Base-by-base conservation (phyloP, 768 basidiomycete genomes). In the Pleurotus eryngii region DNA sequence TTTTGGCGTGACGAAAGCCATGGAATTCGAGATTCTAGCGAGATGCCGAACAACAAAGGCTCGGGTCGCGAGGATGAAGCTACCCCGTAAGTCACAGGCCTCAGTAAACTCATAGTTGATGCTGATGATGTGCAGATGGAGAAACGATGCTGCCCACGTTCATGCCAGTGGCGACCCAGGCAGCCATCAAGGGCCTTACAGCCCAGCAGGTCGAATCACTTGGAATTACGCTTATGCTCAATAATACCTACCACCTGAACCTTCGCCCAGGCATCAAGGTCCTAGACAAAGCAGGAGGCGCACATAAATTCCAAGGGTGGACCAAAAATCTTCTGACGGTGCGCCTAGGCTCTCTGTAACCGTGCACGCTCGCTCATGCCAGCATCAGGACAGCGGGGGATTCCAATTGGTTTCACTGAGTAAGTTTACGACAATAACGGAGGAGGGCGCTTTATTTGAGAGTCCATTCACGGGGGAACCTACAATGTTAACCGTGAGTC, bases 81-180 rank as follows among this genome's bases (percentile, higher is more conserved):
- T 95, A 46, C 77, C 88, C 55, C 92, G 92, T 89, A 67, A 67
- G 87, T 76, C 45, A 14, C 39, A 60, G 15, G 11, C 56, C 30
- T 59, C 57, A 55, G 49, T 55, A 45, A 51, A 42, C 46, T 49
- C 2, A 17, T 57, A 5, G 42, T 42, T 35, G 8, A 38, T 20
- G 17, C 40, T 40, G 35, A 22, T 37, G 40, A 48, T n/a, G 46
- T 17, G 20, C 59, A 92, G 90, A 93, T 74, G 91, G 90, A 7
- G 74, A 81, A 39, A 94, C 92, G 1, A 83, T 88, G 78, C 74
- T 94, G 17, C 92, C 92, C 1, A 92, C 92, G 0, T 95, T 95
- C 64, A 95, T 95, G 93, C 93, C 92, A 3, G 92, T 95, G 7
- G 92, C 92, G 2, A 95, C 93, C 3, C 93, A 95, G 67, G 92